Percentiles rank a stretch among this genome's conserved stretches.
Conservation (phyloP, 2,329 filamentous ascomycete genomes). For the Dichotomopilus funicola region DNA sequence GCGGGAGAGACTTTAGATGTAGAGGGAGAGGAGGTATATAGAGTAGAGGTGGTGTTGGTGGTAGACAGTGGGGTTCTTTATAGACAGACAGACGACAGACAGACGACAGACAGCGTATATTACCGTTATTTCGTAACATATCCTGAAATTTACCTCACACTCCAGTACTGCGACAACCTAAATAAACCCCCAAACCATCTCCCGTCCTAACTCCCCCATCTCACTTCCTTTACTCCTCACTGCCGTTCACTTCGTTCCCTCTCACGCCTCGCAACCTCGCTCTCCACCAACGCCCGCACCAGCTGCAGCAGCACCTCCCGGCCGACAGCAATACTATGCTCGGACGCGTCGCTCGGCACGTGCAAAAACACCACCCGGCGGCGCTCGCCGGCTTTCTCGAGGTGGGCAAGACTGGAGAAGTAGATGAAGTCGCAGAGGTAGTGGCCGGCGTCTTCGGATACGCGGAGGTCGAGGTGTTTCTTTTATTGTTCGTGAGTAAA, state of each 20-base stretch:
- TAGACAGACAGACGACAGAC: too few relatives aligned
- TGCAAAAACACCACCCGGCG: conserved; percentile 63
- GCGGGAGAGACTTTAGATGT: conserved; percentile 5
- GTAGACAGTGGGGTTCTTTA: neutral
- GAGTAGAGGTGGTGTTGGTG: neutral
- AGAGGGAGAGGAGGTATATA: neutral
- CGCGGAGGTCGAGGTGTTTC: conserved; percentile 41
- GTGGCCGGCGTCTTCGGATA: conserved; percentile 64
- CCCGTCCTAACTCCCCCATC: neutral
- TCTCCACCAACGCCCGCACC: conserved; percentile 51
- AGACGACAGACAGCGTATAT: too few relatives aligned
- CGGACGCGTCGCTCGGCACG: conserved; percentile 55
- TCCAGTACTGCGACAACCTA: too few relatives aligned
- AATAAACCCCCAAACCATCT: neutral
- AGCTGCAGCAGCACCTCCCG: conserved; percentile 48
- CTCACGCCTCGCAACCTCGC: conserved; percentile 31
- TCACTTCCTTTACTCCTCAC: neutral
- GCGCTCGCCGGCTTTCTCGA: conserved; percentile 41
- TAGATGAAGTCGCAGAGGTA: conserved; percentile 78
- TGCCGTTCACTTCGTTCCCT: conserved; percentile 1
- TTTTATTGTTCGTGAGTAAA: too few relatives aligned
- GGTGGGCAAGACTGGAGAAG: conserved; percentile 58
- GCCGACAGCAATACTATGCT: conserved; percentile 42
- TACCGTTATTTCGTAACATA: too few relatives aligned
- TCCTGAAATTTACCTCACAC: too few relatives aligned